Evolutionary conservation across 257 asterid genomes (phyloP).

Genomic region (Solanum clarkiae): DNA sequence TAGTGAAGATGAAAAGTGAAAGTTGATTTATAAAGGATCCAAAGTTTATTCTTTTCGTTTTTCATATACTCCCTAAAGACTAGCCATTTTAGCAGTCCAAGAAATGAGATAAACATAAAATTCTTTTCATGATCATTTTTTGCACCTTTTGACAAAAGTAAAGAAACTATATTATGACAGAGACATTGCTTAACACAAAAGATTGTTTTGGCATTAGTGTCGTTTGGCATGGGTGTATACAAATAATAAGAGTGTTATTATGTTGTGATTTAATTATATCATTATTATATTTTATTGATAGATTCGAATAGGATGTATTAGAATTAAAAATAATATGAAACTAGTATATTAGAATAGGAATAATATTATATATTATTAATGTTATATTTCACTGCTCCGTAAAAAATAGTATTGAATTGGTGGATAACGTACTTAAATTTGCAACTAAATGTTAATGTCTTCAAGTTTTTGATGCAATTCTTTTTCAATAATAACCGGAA

Average conservation of each 20-base stretch:
- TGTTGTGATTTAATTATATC: background rate
- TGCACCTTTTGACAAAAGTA: background rate
- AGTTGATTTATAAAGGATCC: constrained; percentile 1
- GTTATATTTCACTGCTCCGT: background rate
- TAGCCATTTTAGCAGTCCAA: background rate
- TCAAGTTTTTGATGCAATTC: background rate
- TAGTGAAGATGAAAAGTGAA: background rate
- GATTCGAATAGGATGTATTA: background rate
- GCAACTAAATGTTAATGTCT: no score
- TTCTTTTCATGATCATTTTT: background rate
- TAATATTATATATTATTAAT: background rate
- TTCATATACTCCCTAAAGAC: background rate
- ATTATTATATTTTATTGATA: background rate
- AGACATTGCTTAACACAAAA: background rate
- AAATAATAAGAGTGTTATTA: no score
- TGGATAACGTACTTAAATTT: background rate
- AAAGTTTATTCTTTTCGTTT: background rate
- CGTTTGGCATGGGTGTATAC: no score
- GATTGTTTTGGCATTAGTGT: background rate
- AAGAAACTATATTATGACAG: background rate
- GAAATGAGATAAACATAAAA: background rate
- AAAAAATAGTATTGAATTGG: background rate
- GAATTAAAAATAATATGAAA: background rate
- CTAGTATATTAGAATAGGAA: background rate
- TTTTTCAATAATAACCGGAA: background rate